Evolutionary conservation across 2,329 filamentous ascomycete species (phyloP).

Genomic region (Xylariaceae sp.): DNA sequence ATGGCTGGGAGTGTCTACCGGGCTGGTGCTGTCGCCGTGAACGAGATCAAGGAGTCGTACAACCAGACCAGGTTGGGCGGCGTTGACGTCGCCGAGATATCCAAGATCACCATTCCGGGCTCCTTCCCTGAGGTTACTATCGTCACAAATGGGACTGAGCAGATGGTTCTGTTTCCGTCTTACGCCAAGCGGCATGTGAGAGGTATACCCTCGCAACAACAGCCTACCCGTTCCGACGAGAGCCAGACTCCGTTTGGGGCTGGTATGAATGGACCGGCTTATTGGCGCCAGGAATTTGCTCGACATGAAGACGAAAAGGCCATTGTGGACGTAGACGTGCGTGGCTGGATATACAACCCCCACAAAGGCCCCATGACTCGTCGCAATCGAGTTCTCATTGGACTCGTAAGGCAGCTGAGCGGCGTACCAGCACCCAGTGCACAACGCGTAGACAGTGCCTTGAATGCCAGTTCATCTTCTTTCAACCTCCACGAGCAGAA

Average conservation of each 20-base stretch:
- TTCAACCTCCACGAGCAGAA: constrained; percentile 36
- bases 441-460: constrained; percentile 30
- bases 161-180: constrained; percentile 92
- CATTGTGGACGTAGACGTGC: constrained; percentile 86
- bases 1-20: constrained; percentile 55
- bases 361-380: constrained; percentile 78
- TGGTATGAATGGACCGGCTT: constrained; percentile 59
- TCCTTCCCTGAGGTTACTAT: constrained; percentile 84
- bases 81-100: constrained; percentile 32
- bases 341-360: constrained; percentile 91
- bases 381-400: constrained; percentile 80
- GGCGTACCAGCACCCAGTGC: constrained; percentile 68
- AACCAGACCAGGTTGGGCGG: constrained; percentile 44
- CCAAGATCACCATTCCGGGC: constrained; percentile 56
- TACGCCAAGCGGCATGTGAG: constrained; percentile 73
- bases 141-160: constrained; percentile 71
- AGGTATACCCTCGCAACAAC: constrained; percentile 28
- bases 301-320: constrained; percentile 75
- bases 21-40: constrained; percentile 52
- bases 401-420: constrained; percentile 79
- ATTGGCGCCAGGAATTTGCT: constrained; percentile 75
- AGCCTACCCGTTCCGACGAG: constrained; percentile 33
- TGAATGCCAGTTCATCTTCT: constrained; percentile 23
- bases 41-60: constrained; percentile 55
- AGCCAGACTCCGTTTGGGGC: constrained; percentile 37